Percentiles rank a stretch among this genome's conserved stretches.
Evolutionary conservation across 2,329 filamentous ascomycete genomes (phyloP).

Genomic region (Claviceps africana): DNA sequence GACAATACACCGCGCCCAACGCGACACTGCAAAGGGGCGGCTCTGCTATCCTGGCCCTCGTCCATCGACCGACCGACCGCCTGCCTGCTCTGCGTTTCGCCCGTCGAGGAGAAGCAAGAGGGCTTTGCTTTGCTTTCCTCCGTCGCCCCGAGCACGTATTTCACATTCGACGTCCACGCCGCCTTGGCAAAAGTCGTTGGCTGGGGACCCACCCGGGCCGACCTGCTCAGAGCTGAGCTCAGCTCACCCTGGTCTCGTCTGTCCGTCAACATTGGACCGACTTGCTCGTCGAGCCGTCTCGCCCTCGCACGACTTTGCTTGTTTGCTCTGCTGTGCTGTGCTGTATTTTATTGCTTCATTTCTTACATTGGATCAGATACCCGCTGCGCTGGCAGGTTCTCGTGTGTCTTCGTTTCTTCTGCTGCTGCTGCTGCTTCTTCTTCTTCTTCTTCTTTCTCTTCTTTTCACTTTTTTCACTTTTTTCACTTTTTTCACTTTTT

Average conservation of each 20-base stretch:
- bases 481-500: neutral
- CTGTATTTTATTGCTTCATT: constrained; percentile 5
- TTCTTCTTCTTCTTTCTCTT: neutral
- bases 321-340: constrained; percentile 1
- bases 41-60: neutral
- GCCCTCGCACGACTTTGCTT: constrained; percentile 1
- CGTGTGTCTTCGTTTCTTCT: too few relatives aligned
- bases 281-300: neutral
- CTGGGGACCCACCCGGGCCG: constrained; percentile 1
- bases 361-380: neutral
- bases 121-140: neutral
- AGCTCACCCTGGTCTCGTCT: neutral
- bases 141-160: neutral
- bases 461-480: too few relatives aligned
- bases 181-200: constrained; percentile 1
- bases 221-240: neutral
- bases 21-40: neutral
- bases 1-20: neutral
- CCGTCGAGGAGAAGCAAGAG: neutral
- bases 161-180: neutral
- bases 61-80: neutral
- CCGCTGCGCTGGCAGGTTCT: neutral
- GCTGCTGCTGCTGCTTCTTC: neutral
- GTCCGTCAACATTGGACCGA: neutral
- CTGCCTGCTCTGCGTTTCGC: neutral